These are phyloP conservation scores for Epichloe sp. DNA, from an alignment of 2,329 filamentous ascomycete species.

Conservation along the genomic window DNA sequence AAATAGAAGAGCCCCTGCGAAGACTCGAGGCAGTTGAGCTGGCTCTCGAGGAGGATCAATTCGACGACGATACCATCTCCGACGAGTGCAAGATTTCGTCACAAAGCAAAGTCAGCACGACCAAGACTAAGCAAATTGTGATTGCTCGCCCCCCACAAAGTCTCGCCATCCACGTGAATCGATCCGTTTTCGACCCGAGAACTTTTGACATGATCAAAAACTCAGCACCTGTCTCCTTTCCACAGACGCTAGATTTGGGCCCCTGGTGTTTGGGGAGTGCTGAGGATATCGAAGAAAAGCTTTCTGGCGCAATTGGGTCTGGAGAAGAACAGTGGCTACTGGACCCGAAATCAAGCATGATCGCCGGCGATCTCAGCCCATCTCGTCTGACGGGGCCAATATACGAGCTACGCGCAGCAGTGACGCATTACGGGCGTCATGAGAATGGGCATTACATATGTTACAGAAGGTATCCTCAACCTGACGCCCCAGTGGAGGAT, in stretches of 20 bases:
- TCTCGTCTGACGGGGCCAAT: constrained; percentile 43
- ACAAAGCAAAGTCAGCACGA: constrained; percentile 58
- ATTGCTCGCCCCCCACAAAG: constrained; percentile 77
- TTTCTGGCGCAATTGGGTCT: constrained; percentile 10
- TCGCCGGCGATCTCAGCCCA: constrained; percentile 39
- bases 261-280: constrained; percentile 70
- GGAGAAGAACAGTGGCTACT: constrained; percentile 54
- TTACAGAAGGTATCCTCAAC: constrained; percentile 56
- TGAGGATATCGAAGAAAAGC: constrained; percentile 10
- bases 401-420: constrained; percentile 70
- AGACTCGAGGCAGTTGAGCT: constrained; percentile 54
- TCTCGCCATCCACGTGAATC: constrained; percentile 77
- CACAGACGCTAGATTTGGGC: constrained; percentile 58
- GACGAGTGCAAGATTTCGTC: constrained; percentile 53
- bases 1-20: constrained; percentile 34
- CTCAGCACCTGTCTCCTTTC: constrained; percentile 64
- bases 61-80: constrained; percentile 53
- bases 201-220: constrained; percentile 79
- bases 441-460: constrained; percentile 95
- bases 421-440: constrained; percentile 82
- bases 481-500: neutral
- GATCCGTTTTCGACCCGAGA: constrained; percentile 77
- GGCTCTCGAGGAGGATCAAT: constrained; percentile 68
- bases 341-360: constrained; percentile 60
- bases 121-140: constrained; percentile 82